Evolutionary conservation across 140 eudicot genomes (phyloP), one percentile per base, ranked within the genome.

Genomic region (Oenanthe javanica): DNA sequence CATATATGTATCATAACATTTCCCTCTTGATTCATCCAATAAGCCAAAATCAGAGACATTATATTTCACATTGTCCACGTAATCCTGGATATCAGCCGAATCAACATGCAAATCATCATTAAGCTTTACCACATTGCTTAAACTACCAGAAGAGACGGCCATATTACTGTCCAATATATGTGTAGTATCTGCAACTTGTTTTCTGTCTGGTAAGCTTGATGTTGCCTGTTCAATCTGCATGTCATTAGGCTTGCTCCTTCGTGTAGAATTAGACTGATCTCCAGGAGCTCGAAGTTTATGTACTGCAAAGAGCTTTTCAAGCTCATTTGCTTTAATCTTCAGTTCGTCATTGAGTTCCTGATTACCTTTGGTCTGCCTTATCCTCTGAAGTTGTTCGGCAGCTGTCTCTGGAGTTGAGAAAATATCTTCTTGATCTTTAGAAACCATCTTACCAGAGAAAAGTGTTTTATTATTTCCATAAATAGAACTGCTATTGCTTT

Each of bases 241-340:
- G 25, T 93, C 97, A 80, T 57, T 79, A 55, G 88, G 86, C 86
- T 88, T 89, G 85, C 80, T 88, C 85, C 86, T 90, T 74, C 88
- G 85, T 36, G 87, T 51, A 79, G 89, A 64, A 83, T 84, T 83
- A 18, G 89, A 83, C 79, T 87, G 90, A 54, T 91, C 92, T 51
- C 82, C 94, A 31, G 98, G 97, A 36, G 61, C 91, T 84, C 99
- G 91, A 78, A 92, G 93, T 79, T 95, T 95, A 84, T 96, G 99
- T 83, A 89, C 97, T 0, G 98, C 98, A 76, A 88, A 96, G 75
- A 96, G 96, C 87, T 89, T 96, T 84, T 96, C 99, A 21, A 96
- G 91, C 83, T 96, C 99, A 82, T 88, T 90, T 55, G 97, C 99
- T 90, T 96, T 96, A 85, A 91, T 6, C 84, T 93, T 88, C 74